Conservation (phyloP, 2,329 filamentous ascomycete genomes). For the Monosporascus sp. region DNA sequence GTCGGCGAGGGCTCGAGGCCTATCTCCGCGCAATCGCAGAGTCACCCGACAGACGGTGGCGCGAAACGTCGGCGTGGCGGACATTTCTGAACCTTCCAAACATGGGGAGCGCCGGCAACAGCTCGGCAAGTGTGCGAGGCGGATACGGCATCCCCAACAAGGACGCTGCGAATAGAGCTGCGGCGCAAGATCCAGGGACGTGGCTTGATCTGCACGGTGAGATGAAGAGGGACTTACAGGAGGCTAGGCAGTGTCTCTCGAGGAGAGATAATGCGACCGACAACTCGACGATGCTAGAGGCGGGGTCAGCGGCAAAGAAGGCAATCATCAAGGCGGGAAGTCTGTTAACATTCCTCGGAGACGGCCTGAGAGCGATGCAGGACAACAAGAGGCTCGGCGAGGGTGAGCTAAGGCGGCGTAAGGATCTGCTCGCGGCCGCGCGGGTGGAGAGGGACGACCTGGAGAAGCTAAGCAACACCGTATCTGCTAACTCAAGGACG, state of each 20-base stretch:
- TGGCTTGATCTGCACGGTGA: conserved; percentile 76
- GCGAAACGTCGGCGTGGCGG: conserved; percentile 67
- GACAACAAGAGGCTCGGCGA: conserved; percentile 58
- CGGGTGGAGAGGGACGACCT: conserved; percentile 71
- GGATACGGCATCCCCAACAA: conserved; percentile 27
- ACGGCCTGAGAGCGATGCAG: conserved; percentile 56
- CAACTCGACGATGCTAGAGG: conserved; percentile 48
- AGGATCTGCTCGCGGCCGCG: conserved; percentile 65
- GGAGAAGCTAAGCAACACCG: conserved; percentile 64
- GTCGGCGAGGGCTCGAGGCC: conserved; percentile 62
- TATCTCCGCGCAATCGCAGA: conserved; percentile 71
- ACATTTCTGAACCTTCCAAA: conserved; percentile 66
- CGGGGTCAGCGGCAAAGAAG: conserved; percentile 69
- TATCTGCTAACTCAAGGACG: conserved; percentile 30
- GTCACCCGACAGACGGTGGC: conserved; percentile 69
- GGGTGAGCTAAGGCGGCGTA: conserved; percentile 66
- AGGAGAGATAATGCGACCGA: conserved; percentile 57
- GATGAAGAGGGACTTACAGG: conserved; percentile 65
- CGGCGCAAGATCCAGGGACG: conserved; percentile 55
- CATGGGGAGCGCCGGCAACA: conserved; percentile 41
- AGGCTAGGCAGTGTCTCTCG: conserved; percentile 61
- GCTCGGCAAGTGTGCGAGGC: conserved; percentile 41
- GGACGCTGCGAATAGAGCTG: conserved; percentile 33
- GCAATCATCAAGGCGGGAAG: conserved; percentile 64
- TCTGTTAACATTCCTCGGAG: conserved; percentile 57